A percentile compares a stretch with the other conserved stretches of the same genome.
Conservation (phyloP, 2,329 filamentous ascomycete genomes). For the Madurella fahalii region DNA sequence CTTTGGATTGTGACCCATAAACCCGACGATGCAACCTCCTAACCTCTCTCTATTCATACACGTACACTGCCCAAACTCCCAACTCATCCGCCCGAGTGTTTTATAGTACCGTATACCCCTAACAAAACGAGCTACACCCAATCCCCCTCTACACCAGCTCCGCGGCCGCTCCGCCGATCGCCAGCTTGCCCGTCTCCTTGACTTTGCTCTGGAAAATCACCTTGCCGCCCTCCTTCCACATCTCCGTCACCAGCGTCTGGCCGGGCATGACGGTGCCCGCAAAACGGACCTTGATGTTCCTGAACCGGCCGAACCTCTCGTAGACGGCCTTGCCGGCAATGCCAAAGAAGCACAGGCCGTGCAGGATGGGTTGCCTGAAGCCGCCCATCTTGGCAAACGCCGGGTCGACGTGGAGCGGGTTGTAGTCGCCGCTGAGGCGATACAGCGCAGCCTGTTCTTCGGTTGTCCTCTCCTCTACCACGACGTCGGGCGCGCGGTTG, state of each 20-base stretch:
- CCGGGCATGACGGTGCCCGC: constrained; percentile 80
- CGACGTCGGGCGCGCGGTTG: constrained; percentile 69
- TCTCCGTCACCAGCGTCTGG: constrained; percentile 87
- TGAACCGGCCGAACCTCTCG: constrained; percentile 71
- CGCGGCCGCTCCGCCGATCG: constrained; percentile 74
- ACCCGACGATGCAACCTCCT: too few relatives aligned
- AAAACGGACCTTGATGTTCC: constrained; percentile 91
- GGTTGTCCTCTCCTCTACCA: constrained; percentile 80
- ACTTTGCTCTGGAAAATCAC: constrained; percentile 84
- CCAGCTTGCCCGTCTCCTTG: constrained; percentile 87
- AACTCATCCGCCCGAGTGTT: too few relatives aligned
- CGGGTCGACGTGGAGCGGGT: constrained; percentile 94
- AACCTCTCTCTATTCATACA: too few relatives aligned
- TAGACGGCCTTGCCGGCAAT: constrained; percentile 87
- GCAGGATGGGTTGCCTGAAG: constrained; percentile 90
- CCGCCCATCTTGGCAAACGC: constrained; percentile 91
- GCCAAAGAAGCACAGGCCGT: constrained; percentile 95
- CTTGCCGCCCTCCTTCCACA: constrained; percentile 83
- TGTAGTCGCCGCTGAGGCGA: constrained; percentile 88
- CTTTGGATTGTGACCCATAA: too few relatives aligned
- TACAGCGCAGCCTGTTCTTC: constrained; percentile 93
- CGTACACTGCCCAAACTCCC: too few relatives aligned
- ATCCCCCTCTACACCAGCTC: constrained; percentile 51
- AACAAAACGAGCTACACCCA: too few relatives aligned
- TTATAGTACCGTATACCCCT: too few relatives aligned